A percentile compares a stretch with the other conserved stretches of the same genome.
These are phyloP conservation scores for Nitzschia palea DNA, from an alignment of 108 stramenopile species.

Conservation along the genomic window DNA sequence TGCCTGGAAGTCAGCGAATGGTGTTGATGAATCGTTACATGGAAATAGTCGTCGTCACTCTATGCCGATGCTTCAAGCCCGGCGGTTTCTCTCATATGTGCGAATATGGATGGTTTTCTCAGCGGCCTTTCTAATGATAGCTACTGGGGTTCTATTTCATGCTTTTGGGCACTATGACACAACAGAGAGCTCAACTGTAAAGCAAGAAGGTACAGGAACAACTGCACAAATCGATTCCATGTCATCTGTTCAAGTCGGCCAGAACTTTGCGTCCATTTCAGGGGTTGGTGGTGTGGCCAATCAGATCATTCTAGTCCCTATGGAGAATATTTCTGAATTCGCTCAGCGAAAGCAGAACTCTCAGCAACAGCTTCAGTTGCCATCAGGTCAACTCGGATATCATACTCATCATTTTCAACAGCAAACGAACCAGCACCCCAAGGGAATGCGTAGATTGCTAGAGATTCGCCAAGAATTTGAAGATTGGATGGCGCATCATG, in stretches of 20 bases:
- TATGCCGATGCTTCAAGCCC: conserved; percentile 31
- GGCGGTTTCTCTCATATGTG: conserved; percentile 36
- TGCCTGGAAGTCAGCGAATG: neutral
- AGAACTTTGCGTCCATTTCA: too few species aligned
- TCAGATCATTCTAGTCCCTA: conserved; percentile 33
- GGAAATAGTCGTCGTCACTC: conserved; percentile 20
- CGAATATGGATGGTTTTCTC: conserved; percentile 46
- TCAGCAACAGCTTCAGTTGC: conserved; percentile 8
- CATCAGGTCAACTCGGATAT: conserved; percentile 1
- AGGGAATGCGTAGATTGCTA: neutral
- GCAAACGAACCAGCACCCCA: neutral
- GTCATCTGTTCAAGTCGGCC: too few species aligned
- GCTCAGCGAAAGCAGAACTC: neutral
- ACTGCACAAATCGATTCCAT: too few species aligned
- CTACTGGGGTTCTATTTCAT: conserved; percentile 36
- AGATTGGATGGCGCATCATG: conserved; percentile 60
- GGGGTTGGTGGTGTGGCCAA: conserved; percentile 20
- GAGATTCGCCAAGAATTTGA: conserved; percentile 69
- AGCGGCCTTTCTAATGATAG: conserved; percentile 21
- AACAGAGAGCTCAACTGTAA: too few species aligned
- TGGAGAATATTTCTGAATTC: conserved; percentile 26
- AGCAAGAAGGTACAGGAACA: too few species aligned
- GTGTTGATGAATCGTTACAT: neutral
- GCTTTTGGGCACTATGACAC: conserved; percentile 24
- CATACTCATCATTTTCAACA: conserved; percentile 8